A percentile compares a stretch with the other conserved stretches of the same genome.
phyloP scores from a whole-genome alignment of 2,329 filamentous ascomycete genomes.

The Sordariomycetes sp. region DNA sequence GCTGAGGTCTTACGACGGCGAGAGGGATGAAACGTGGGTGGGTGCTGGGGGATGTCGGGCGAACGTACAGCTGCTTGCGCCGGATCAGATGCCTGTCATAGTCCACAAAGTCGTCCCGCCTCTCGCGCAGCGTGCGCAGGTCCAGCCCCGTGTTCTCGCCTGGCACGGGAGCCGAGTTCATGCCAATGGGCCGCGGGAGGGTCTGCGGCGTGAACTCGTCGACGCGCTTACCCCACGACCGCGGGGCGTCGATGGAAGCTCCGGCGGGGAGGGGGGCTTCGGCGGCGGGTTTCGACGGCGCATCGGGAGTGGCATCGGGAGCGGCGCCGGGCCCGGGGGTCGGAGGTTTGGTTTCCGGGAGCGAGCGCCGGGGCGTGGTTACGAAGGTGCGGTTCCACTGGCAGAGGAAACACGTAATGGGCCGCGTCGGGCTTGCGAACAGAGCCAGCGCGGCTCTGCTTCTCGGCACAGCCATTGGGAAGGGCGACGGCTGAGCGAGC shows the following conservation, averaged over 20 bases:
- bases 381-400: constrained; percentile 39
- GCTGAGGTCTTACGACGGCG: not conserved
- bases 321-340: constrained; percentile 3
- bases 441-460: constrained; percentile 1
- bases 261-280: constrained; percentile 21
- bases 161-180: constrained; percentile 58
- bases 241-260: constrained; percentile 44
- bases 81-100: constrained; percentile 74
- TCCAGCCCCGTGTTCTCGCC: constrained; percentile 81
- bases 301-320: constrained; percentile 4
- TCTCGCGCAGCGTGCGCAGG: constrained; percentile 52
- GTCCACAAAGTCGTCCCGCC: constrained; percentile 69
- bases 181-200: constrained; percentile 68
- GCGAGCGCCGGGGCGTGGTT: constrained; percentile 26
- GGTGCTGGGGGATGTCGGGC: too few relatives aligned
- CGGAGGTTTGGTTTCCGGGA: not conserved
- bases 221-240: constrained; percentile 45
- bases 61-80: constrained; percentile 60
- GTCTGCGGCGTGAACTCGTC: constrained; percentile 47
- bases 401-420: constrained; percentile 33
- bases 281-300: constrained; percentile 8
- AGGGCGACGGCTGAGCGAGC: not conserved
- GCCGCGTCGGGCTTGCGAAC: constrained; percentile 9
- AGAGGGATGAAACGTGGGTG: not conserved
- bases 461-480: not conserved